A percentile compares a stretch with the other conserved stretches of the same genome.
Evolutionary conservation across 805 yeast species (phyloP).

Genomic region (Monosporozyma unispora): DNA sequence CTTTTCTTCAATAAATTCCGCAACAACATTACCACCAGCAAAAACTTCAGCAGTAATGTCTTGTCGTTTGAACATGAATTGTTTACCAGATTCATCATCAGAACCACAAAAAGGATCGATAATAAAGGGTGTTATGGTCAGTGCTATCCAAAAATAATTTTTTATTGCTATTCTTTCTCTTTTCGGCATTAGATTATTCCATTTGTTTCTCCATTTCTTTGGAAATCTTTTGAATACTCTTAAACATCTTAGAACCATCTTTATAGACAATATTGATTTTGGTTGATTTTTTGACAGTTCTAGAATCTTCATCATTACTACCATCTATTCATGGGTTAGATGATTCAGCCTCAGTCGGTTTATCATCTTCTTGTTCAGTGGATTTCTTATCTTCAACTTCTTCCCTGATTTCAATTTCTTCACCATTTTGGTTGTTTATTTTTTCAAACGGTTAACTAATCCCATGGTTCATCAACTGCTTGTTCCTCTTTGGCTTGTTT

Average conservation of each 20-base stretch:
- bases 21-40: conserved; percentile 92
- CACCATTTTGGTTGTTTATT: conserved; percentile 5
- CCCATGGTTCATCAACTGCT: conserved; percentile 42
- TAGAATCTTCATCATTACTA: conserved; percentile 22
- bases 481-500: conserved; percentile 36
- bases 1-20: conserved; percentile 71
- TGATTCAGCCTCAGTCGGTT: conserved; percentile 17
- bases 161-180: conserved; percentile 30
- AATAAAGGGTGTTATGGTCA: conserved; percentile 40
- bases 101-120: conserved; percentile 40
- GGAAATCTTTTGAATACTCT: conserved; percentile 38
- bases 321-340: conserved; percentile 45
- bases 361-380: conserved; percentile 3
- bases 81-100: conserved; percentile 36
- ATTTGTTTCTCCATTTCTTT: conserved; percentile 22
- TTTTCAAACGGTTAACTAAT: conserved; percentile 34
- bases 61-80: conserved; percentile 60
- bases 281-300: conserved; percentile 32
- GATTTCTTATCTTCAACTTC: conserved; percentile 6
- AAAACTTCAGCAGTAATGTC: conserved; percentile 85
- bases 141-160: conserved; percentile 37
- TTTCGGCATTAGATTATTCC: conserved; percentile 13
- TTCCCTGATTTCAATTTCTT: conserved; percentile 5
- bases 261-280: conserved; percentile 42
- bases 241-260: conserved; percentile 41